Evolutionary conservation across 1,284 basidiomycete species (phyloP).

Genomic region (Fomitopsis pinicola): DNA sequence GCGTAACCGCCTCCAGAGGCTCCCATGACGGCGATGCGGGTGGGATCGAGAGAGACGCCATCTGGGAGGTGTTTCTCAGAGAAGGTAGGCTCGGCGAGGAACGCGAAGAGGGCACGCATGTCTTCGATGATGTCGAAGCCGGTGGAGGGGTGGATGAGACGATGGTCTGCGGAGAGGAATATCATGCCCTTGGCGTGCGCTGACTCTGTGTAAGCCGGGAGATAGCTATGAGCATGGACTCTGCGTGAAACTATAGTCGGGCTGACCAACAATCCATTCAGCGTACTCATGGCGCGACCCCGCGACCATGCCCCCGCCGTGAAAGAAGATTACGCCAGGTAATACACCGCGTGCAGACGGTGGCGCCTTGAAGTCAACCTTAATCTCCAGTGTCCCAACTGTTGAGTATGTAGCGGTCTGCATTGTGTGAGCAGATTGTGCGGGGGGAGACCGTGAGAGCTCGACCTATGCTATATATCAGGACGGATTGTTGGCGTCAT

Average conservation of each 20-base stretch:
- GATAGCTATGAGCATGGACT: neutral
- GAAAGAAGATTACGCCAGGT: neutral
- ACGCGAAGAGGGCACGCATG: neutral
- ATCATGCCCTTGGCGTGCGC: neutral
- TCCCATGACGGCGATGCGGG: neutral
- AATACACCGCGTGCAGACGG: neutral
- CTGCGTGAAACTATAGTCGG: neutral
- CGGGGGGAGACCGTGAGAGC: too few species aligned
- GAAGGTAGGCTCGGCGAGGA: neutral
- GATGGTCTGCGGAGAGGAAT: neutral
- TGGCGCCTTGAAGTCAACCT: neutral
- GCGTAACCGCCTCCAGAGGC: neutral
- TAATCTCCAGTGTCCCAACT: neutral
- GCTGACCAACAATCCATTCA: neutral
- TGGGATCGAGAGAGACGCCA: neutral
- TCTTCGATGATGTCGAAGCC: neutral
- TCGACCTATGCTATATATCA: too few species aligned
- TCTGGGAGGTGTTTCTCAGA: neutral
- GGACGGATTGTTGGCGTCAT: too few species aligned
- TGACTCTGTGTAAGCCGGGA: neutral
- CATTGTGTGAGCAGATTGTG: neutral
- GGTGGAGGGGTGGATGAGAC: neutral
- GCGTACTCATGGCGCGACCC: neutral
- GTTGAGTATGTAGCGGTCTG: neutral
- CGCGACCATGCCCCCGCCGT: neutral